Base-by-base conservation (phyloP, 345 rosid genomes). In the Rhodamnia argentea region DNA sequence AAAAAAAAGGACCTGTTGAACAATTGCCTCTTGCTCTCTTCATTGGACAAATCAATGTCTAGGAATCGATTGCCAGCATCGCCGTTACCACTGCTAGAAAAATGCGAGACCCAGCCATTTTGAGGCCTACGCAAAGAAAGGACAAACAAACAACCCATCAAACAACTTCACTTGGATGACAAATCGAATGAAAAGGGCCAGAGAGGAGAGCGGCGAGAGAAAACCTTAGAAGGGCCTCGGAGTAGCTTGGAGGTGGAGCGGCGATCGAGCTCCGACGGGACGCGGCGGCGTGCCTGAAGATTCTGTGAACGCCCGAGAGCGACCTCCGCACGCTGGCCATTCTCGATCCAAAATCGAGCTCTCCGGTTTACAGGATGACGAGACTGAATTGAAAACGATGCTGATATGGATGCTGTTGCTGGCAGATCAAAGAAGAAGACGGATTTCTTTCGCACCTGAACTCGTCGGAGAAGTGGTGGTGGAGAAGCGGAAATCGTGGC, bases 1-100 rank as follows among this genome's bases (percentile, higher is more conserved):
- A 9, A 24, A 12, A 44, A 32, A 22, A 10, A 4, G 20, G 62
- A 92, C 99, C 98, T 97, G 91, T 97, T 97, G 90, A 86, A 89
- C 58, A 95, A 84, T 75, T 93, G 95, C 87, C 98, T 88, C 89
- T 90, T 96, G 90, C 89, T 94, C 90, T 96, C 98, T 83, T 94
- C 95, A 51, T 54, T 90, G 84, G 98, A 94, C 87, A 95, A 93
- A 87, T 94, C 95, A 24, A 94, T 88, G 82, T 90, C 91, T 10
- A 86, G 84, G 55, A 90, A 90, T 84, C 89, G 91, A 55, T 84
- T 44, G 47, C 60, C 44, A 1, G 88, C 4, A 62, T 55, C 86
- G 44, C 78, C n/a, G 7, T 70, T 78, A 83, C 84, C 89, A 32
- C 57, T 20, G 24, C 81, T 89, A 20, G 92, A 90, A 87, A 91